phyloP scores from a whole-genome alignment of 108 stramenopile species.

The Fragilaria crotonensis region DNA sequence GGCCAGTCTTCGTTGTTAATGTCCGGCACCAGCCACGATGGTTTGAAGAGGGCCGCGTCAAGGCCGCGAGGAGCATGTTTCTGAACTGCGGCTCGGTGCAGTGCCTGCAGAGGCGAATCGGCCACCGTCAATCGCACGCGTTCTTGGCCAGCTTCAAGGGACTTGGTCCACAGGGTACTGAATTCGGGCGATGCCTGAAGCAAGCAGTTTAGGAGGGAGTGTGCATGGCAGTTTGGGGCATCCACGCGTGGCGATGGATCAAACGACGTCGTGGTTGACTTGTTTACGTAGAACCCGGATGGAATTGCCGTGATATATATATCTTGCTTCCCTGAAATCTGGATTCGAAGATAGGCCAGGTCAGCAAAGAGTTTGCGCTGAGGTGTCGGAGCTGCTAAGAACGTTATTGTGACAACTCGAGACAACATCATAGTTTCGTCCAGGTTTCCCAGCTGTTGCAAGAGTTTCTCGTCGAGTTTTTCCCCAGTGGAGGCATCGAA shows the following conservation, averaged over 20 bases:
- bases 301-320: slow-evolving; percentile 80
- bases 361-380: slow-evolving; percentile 82
- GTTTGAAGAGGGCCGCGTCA: slow-evolving; percentile 54
- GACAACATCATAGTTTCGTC: slow-evolving; percentile 37
- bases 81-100: slow-evolving; percentile 47
- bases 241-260: slow-evolving; percentile 76
- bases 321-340: slow-evolving; percentile 26
- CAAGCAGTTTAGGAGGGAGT: slow-evolving; percentile 69
- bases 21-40: slow-evolving; percentile 66
- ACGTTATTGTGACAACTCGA: slow-evolving; percentile 56
- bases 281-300: slow-evolving; percentile 88
- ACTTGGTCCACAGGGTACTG: slow-evolving; percentile 34
- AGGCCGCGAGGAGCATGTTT: slow-evolving; percentile 40
- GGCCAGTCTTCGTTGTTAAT: slow-evolving; percentile 22
- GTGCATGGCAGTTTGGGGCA: slow-evolving; percentile 56
- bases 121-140: slow-evolving; percentile 32
- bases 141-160: slow-evolving; percentile 48
- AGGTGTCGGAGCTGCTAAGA: slow-evolving; percentile 81
- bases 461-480: slow-evolving; percentile 26
- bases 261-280: slow-evolving; percentile 43
- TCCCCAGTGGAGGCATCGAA: not conserved
- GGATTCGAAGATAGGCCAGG: slow-evolving; percentile 89
- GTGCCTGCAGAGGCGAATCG: slow-evolving; percentile 28
- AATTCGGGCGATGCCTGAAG: slow-evolving; percentile 45
- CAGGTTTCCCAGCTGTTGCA: slow-evolving; percentile 50